A percentile compares a stretch with the other conserved stretches of the same genome.
phyloP scores from a whole-genome alignment of 495 filamentous ascomycete genomes.

The Penicillium simplicissimum region DNA sequence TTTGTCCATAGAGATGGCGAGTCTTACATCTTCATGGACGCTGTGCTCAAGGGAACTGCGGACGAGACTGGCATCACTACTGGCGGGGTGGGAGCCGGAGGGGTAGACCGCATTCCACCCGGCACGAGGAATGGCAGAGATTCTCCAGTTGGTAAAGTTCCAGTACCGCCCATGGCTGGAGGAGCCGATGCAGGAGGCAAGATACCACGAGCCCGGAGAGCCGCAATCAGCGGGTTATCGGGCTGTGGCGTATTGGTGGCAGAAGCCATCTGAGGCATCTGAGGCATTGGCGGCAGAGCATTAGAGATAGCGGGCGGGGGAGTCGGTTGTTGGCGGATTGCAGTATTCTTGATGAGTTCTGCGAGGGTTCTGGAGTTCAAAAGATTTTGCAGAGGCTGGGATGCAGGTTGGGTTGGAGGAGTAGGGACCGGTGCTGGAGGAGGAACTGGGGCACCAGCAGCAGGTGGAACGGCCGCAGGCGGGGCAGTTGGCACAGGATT shows the following conservation, averaged over 20 bases:
- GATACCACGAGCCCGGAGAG: conserved; percentile 48
- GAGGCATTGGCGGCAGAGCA: conserved; percentile 25
- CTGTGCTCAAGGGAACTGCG: conserved; percentile 65
- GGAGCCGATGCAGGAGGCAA: conserved; percentile 43
- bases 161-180: conserved; percentile 23
- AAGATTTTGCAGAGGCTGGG: conserved; percentile 45
- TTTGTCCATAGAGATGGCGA: neutral
- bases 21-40: conserved; percentile 78
- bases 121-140: conserved; percentile 45
- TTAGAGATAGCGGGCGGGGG: conserved; percentile 38
- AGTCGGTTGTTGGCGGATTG: conserved; percentile 45
- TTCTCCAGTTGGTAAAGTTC: conserved; percentile 24
- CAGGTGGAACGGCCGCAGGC: conserved; percentile 15
- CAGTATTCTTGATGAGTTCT: conserved; percentile 51
- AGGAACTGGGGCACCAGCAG: neutral
- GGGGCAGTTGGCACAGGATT: conserved; percentile 26
- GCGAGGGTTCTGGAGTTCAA: conserved; percentile 51
- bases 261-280: conserved; percentile 15
- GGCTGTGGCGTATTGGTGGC: conserved; percentile 35
- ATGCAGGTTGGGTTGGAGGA: conserved; percentile 35
- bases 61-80: conserved; percentile 16
- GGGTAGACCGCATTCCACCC: conserved; percentile 41
- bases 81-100: conserved; percentile 35
- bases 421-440: conserved; percentile 31
- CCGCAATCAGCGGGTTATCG: conserved; percentile 49